Conservation (phyloP, 1,284 basidiomycete genomes). For the Rhodotorula mucilaginosa region DNA sequence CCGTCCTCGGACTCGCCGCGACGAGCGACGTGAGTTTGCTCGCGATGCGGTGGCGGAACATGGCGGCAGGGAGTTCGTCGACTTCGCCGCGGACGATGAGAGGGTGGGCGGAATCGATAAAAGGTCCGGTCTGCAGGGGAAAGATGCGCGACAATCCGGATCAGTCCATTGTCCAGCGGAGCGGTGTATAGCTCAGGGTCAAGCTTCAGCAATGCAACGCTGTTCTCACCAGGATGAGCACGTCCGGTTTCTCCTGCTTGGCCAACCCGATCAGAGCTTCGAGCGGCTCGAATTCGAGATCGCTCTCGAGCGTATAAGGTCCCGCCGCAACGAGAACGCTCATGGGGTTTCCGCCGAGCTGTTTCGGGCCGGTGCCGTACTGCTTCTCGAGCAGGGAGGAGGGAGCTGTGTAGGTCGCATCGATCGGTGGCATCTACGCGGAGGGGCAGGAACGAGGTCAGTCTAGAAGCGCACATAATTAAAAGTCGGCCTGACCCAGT, state of each 20-base stretch:
- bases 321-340: slow-evolving; percentile 71
- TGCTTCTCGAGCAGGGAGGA: slow-evolving; percentile 47
- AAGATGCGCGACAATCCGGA: too few relatives aligned
- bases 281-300: slow-evolving; percentile 73
- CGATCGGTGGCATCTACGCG: slow-evolving; percentile 51
- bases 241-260: slow-evolving; percentile 65
- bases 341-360: slow-evolving; percentile 55
- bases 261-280: slow-evolving; percentile 60
- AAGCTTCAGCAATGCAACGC: too few relatives aligned
- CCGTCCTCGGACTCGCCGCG: slow-evolving; percentile 63
- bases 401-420: slow-evolving; percentile 46
- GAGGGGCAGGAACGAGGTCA: not conserved
- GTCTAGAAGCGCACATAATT: too few relatives aligned
- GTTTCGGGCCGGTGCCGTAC: slow-evolving; percentile 45
- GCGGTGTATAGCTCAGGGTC: too few relatives aligned
- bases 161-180: too few relatives aligned
- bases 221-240: slow-evolving; percentile 68
- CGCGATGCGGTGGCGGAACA: slow-evolving; percentile 70
- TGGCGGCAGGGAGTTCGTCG: slow-evolving; percentile 61
- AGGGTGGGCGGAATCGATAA: slow-evolving; percentile 74
- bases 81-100: slow-evolving; percentile 68
- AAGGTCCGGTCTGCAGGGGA: slow-evolving; percentile 74
- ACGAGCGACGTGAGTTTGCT: slow-evolving; percentile 62
- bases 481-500: too few relatives aligned
- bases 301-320: slow-evolving; percentile 73